phyloP scores from a whole-genome alignment of 164 flowering plant genomes.

The Piper longum region DNA sequence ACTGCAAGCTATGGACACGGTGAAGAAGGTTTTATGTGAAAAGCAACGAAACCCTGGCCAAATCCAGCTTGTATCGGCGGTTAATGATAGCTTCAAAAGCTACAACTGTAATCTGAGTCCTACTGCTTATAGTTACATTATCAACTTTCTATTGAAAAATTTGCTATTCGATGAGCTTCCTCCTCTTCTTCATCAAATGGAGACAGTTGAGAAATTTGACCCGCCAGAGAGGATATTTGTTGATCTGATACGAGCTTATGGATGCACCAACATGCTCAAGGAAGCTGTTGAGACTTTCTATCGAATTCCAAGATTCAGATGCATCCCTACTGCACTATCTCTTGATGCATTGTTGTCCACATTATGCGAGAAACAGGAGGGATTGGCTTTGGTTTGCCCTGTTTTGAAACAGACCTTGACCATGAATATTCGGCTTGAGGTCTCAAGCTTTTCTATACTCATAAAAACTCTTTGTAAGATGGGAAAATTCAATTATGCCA shows the following conservation, averaged over 20 bases:
- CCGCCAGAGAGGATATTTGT: conserved; percentile 46
- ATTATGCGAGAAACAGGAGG: conserved; percentile 25
- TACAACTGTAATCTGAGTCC: conserved; percentile 47
- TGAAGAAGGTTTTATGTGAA: conserved; percentile 17
- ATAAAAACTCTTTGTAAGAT: conserved; percentile 46
- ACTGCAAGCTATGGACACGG: conserved; percentile 23
- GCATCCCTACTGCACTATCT: conserved; percentile 45
- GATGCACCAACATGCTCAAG: conserved; percentile 15
- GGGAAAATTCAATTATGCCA: conserved; percentile 36
- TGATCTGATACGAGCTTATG: conserved; percentile 35
- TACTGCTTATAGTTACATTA: conserved; percentile 36
- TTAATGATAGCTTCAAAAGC: conserved; percentile 31
- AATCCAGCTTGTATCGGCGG: conserved; percentile 26
- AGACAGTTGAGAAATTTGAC: conserved; percentile 33
- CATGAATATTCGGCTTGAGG: conserved; percentile 53
- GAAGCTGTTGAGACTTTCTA: conserved; percentile 50
- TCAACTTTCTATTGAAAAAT: conserved; percentile 27
- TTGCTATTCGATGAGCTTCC: conserved; percentile 28
- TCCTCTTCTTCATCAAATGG: conserved; percentile 38
- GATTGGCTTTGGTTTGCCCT: conserved; percentile 32
- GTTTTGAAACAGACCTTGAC: conserved; percentile 28
- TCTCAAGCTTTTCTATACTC: conserved; percentile 37
- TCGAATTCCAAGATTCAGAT: conserved; percentile 52
- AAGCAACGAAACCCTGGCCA: conserved; percentile 8
- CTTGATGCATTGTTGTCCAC: conserved; percentile 41